Evolutionary conservation across 768 basidiomycete genomes (phyloP).

Genomic region (Collybia sordida): DNA sequence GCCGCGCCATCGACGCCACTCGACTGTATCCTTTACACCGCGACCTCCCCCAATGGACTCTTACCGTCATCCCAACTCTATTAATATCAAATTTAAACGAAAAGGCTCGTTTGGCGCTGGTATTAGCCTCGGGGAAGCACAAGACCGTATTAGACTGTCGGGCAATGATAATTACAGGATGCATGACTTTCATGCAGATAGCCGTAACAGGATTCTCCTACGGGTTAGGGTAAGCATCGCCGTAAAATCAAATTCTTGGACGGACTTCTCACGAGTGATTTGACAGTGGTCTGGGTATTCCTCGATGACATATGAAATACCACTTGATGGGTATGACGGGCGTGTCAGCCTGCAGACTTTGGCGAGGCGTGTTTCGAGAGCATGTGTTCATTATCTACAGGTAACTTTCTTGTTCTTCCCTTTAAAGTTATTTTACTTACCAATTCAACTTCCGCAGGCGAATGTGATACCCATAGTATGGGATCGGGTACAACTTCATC

Average conservation of each 20-base stretch:
- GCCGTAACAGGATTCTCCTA: slow-evolving; percentile 56
- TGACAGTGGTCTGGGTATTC: slow-evolving; percentile 69
- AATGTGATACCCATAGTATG: slow-evolving; percentile 69
- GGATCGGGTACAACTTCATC: slow-evolving; percentile 68
- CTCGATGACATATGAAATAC: slow-evolving; percentile 73
- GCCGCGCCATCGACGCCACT: slow-evolving; percentile 47
- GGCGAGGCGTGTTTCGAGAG: slow-evolving; percentile 66
- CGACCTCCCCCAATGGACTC: slow-evolving; percentile 37
- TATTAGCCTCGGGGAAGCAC: slow-evolving; percentile 67
- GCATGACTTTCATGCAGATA: slow-evolving; percentile 66
- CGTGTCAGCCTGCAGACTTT: slow-evolving; percentile 66
- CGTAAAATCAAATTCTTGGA: slow-evolving; percentile 4
- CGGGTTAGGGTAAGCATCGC: slow-evolving; percentile 55
- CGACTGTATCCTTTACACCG: slow-evolving; percentile 47
- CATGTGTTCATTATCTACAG: slow-evolving; percentile 76
- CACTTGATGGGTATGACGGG: slow-evolving; percentile 65
- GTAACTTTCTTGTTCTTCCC: slow-evolving; percentile 30
- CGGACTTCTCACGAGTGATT: not conserved
- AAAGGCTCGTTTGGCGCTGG: slow-evolving; percentile 67
- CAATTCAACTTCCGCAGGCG: slow-evolving; percentile 38
- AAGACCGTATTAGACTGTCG: slow-evolving; percentile 60
- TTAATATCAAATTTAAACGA: slow-evolving; percentile 70
- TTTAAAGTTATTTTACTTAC: not conserved
- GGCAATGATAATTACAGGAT: slow-evolving; percentile 61
- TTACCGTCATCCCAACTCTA: slow-evolving; percentile 48